phyloP scores from a whole-genome alignment of 2,329 filamentous ascomycete species.

The Juglanconis juglandina region DNA sequence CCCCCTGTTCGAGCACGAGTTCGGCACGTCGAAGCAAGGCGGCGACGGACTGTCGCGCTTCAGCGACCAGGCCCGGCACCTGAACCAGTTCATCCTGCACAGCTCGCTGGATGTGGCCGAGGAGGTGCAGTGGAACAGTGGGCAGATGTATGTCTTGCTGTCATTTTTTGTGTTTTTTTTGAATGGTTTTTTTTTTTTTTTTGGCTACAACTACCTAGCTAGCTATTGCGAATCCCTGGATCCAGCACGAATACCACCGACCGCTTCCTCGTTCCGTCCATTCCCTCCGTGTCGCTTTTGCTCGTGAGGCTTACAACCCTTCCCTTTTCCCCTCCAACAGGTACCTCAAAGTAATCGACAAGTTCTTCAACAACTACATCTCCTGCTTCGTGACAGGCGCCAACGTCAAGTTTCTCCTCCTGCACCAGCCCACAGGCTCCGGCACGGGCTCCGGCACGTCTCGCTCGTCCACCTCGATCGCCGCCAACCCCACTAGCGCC shows the following conservation, averaged over 20 bases:
- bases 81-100: constrained; percentile 97
- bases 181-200: too few species aligned
- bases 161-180: neutral
- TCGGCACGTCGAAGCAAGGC: constrained; percentile 92
- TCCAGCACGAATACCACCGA: neutral
- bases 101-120: constrained; percentile 92
- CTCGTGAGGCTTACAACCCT: constrained; percentile 3
- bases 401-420: constrained; percentile 89
- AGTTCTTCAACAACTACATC: constrained; percentile 93
- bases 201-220: neutral
- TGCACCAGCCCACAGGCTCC: constrained; percentile 71
- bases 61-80: constrained; percentile 79
- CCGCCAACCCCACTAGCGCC: constrained; percentile 79
- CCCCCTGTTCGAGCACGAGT: constrained; percentile 93
- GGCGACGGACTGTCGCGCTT: constrained; percentile 91
- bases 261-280: neutral
- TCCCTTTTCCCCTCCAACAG: constrained; percentile 38
- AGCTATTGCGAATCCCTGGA: neutral
- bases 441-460: constrained; percentile 32
- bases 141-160: constrained; percentile 63
- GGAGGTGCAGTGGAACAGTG: constrained; percentile 89
- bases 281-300: neutral
- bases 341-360: constrained; percentile 95
- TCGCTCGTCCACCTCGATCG: constrained; percentile 66
- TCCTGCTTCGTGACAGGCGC: constrained; percentile 91